Evolutionary conservation across 208 protist species (phyloP).

Genomic region (Acanthamoeba sp.): DNA sequence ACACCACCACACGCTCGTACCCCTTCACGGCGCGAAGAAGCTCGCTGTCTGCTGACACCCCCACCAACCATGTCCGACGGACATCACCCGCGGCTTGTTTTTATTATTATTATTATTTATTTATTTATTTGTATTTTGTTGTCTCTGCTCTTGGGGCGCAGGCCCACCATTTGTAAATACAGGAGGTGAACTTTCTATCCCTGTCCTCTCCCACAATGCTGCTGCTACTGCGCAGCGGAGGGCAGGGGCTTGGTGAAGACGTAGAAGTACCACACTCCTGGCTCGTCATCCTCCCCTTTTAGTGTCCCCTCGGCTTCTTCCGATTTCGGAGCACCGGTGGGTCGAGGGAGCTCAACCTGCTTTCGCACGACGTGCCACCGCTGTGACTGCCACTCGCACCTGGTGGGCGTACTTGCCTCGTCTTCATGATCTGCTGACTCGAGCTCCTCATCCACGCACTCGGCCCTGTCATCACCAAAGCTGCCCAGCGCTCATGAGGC

Average conservation of each 20-base stretch:
- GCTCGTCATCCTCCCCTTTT: neutral
- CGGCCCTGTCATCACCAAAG: constrained; percentile 41
- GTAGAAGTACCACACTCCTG: neutral
- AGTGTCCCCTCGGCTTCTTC: neutral
- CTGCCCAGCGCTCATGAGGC: neutral
- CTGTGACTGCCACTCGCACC: neutral
- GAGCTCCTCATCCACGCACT: constrained; percentile 9
- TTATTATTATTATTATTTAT: neutral
- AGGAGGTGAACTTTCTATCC: neutral
- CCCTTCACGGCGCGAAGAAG: neutral
- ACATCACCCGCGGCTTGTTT: neutral
- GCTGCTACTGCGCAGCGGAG: neutral
- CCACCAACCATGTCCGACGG: too few relatives aligned
- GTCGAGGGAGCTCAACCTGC: neutral
- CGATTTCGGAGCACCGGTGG: neutral
- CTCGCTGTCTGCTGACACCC: too few relatives aligned
- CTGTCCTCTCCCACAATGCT: neutral
- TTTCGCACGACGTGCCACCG: neutral
- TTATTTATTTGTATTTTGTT: too few relatives aligned
- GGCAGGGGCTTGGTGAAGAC: neutral
- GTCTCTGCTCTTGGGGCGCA: too few relatives aligned
- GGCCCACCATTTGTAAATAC: too few relatives aligned
- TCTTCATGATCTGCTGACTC: neutral
- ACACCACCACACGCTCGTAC: neutral
- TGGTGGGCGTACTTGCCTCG: neutral